Percentiles rank a stretch among this genome's conserved stretches.
These are phyloP conservation scores for Amborella trichopoda DNA, from an alignment of 164 flowering plant species.

Conservation along the genomic window DNA sequence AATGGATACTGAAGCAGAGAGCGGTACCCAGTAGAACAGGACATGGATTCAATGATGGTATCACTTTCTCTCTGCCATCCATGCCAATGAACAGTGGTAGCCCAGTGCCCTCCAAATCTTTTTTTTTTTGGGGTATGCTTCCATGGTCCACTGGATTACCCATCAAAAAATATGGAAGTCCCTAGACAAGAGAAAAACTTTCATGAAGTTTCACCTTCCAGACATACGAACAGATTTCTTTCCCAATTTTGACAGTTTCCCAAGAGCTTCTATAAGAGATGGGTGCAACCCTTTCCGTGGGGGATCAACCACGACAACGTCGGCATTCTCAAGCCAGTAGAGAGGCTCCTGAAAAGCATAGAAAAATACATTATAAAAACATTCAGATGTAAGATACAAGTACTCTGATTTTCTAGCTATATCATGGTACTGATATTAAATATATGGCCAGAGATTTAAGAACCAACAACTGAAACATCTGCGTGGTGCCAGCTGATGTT, in stretches of 20 bases:
- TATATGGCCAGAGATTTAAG: slow-evolving; percentile 1
- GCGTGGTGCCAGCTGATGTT: slow-evolving; percentile 93
- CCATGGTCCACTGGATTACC: neutral
- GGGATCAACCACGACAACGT: slow-evolving; percentile 90
- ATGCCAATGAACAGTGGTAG: too few species aligned
- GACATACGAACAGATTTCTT: slow-evolving; percentile 23
- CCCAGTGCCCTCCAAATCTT: too few species aligned
- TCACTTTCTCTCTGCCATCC: too few species aligned
- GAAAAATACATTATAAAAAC: slow-evolving; percentile 1
- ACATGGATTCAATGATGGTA: too few species aligned
- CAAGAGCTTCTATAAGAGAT: slow-evolving; percentile 49
- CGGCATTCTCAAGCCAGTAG: slow-evolving; percentile 80
- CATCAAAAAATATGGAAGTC: neutral
- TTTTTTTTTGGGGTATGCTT: neutral
- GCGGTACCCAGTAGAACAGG: too few species aligned
- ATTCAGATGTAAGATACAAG: too few species aligned
- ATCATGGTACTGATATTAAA: neutral
- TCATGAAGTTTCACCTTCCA: slow-evolving; percentile 30
- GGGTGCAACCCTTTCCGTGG: slow-evolving; percentile 88
- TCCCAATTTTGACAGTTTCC: slow-evolving; percentile 23
- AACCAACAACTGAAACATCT: slow-evolving; percentile 69
- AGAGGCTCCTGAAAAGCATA: slow-evolving; percentile 65
- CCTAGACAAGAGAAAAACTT: neutral
- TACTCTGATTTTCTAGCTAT: neutral
- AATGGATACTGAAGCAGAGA: too few species aligned